A percentile compares a stretch with the other conserved stretches of the same genome.
phyloP scores from a whole-genome alignment of 2,329 filamentous ascomycete genomes.

The Colletotrichum sidae region DNA sequence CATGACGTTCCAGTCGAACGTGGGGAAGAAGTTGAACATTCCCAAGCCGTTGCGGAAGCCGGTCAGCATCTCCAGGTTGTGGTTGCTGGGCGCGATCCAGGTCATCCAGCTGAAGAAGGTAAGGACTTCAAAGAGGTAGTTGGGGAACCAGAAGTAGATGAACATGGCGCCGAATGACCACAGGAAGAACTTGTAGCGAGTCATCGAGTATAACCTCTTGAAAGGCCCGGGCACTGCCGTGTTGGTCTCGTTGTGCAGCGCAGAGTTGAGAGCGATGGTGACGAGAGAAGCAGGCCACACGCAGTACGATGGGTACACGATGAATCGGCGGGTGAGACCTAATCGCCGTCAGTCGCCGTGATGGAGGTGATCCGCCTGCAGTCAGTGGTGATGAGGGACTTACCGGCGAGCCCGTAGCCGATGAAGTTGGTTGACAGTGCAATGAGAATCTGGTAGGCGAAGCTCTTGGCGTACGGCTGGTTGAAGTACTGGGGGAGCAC shows the following conservation, averaged over 20 bases:
- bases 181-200: conserved; percentile 60
- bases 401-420: conserved; percentile 66
- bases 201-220: conserved; percentile 52
- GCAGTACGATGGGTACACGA: conserved; percentile 64
- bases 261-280: conserved; percentile 61
- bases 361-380: neutral
- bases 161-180: conserved; percentile 60
- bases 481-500: conserved; percentile 61
- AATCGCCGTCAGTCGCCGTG: neutral
- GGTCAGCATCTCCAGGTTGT: conserved; percentile 50
- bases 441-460: conserved; percentile 63
- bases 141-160: conserved; percentile 65
- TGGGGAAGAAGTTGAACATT: conserved; percentile 56
- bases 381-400: neutral
- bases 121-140: conserved; percentile 61
- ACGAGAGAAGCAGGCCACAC: conserved; percentile 66
- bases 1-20: conserved; percentile 58
- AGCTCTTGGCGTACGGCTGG: conserved; percentile 59
- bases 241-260: conserved; percentile 59
- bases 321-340: conserved; percentile 56
- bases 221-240: conserved; percentile 55
- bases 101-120: conserved; percentile 64
- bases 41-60: conserved; percentile 54
- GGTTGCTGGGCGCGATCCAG: conserved; percentile 62
- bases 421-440: conserved; percentile 65